Conservation (phyloP, 768 basidiomycete species). For the Kwoniella europaea region DNA sequence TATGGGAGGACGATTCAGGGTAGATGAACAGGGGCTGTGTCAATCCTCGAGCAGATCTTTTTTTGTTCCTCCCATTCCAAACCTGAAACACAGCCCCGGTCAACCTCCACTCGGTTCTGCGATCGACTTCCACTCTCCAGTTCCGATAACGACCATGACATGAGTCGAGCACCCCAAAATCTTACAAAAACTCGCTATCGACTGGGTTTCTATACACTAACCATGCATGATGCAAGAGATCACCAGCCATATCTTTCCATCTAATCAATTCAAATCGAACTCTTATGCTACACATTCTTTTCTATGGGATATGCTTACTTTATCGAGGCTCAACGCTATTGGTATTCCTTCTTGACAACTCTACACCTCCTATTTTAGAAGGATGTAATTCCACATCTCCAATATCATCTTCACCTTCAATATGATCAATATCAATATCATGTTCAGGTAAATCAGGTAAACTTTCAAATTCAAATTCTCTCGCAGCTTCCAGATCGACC, state of each 20-base stretch:
- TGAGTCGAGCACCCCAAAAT: background rate
- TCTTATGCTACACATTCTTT: conserved; percentile 15
- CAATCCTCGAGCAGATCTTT: background rate
- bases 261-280: background rate
- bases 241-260: no score
- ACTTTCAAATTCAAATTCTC: conserved; percentile 32
- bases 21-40: background rate
- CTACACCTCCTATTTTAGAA: conserved; percentile 2
- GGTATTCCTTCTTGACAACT: conserved; percentile 11
- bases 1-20: background rate
- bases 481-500: conserved; percentile 37
- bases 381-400: conserved; percentile 22
- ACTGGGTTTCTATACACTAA: background rate
- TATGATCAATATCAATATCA: conserved; percentile 6
- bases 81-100: conserved; percentile 18
- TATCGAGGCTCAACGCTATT: conserved; percentile 24
- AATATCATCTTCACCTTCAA: conserved; percentile 13
- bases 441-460: conserved; percentile 23
- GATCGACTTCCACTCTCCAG: background rate
- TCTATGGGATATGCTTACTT: background rate
- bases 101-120: conserved; percentile 1
- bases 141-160: background rate
- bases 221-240: background rate
- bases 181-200: background rate
- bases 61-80: background rate